Evolutionary conservation across 2,329 filamentous ascomycete species (phyloP).

Genomic region (Lecanosticta acicola): DNA sequence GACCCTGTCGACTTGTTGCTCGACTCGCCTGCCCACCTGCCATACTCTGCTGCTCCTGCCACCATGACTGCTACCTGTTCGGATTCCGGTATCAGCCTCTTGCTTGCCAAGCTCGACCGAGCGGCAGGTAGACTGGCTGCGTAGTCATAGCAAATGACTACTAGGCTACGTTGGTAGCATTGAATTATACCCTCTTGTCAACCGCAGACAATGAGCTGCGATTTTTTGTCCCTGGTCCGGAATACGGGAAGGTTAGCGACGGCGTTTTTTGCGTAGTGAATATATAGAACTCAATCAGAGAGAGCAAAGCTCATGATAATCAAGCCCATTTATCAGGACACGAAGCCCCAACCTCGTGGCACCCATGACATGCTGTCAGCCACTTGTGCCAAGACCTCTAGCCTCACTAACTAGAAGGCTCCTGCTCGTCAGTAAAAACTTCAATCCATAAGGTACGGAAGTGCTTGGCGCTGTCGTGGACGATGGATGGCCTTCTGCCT

Average conservation of each 20-base stretch:
- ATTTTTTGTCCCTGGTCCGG: not conserved
- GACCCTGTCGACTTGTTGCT: constrained; percentile 25
- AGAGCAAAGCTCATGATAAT: not conserved
- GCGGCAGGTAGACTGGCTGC: constrained; percentile 18
- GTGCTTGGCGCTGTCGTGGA: not conserved
- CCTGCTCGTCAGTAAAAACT: no score
- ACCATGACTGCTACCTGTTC: constrained; percentile 12
- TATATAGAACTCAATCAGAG: not conserved
- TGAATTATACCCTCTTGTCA: not conserved
- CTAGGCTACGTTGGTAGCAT: not conserved
- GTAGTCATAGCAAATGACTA: not conserved
- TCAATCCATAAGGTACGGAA: no score
- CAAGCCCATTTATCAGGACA: no score
- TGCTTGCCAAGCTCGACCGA: constrained; percentile 29
- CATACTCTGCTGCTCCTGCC: constrained; percentile 12
- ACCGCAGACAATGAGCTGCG: not conserved
- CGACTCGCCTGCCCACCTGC: constrained; percentile 15
- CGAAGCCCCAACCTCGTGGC: no score
- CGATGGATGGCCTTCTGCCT: no score
- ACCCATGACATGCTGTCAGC: no score
- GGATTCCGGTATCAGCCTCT: constrained; percentile 19
- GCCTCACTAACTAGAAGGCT: no score
- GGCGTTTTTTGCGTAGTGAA: not conserved
- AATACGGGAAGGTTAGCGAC: not conserved
- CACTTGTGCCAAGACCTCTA: no score